phyloP scores from a whole-genome alignment of 495 filamentous ascomycete genomes.

The Neurospora intermedia region DNA sequence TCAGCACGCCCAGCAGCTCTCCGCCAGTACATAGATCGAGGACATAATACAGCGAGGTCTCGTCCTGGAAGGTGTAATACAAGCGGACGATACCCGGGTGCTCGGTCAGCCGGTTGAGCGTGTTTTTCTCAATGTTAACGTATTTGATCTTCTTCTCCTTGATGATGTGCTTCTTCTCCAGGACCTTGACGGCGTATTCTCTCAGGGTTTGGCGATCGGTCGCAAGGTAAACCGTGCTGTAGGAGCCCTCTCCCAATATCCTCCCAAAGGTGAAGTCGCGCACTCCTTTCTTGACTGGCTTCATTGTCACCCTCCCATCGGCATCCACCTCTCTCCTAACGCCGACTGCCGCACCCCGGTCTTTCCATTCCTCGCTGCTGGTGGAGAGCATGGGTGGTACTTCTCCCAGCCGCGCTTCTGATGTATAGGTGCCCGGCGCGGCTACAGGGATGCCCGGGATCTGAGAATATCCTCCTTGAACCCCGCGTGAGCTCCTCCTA shows the following conservation, averaged over 20 bases:
- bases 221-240: slow-evolving; percentile 91
- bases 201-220: slow-evolving; percentile 92
- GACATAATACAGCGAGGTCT: slow-evolving; percentile 91
- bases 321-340: slow-evolving; percentile 71
- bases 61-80: slow-evolving; percentile 99
- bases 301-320: slow-evolving; percentile 69
- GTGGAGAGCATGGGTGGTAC: slow-evolving; percentile 51
- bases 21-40: slow-evolving; percentile 88
- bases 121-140: slow-evolving; percentile 99
- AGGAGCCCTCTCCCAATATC: slow-evolving; percentile 90
- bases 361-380: slow-evolving; percentile 91
- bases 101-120: slow-evolving; percentile 87
- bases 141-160: slow-evolving; percentile 99
- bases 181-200: slow-evolving; percentile 96
- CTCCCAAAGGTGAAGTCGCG: slow-evolving; percentile 93
- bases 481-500: slow-evolving; percentile 55
- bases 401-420: neutral
- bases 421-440: slow-evolving; percentile 39
- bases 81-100: slow-evolving; percentile 95
- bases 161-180: slow-evolving; percentile 98
- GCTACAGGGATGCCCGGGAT: slow-evolving; percentile 29
- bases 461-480: slow-evolving; percentile 38
- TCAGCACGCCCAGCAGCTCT: slow-evolving; percentile 84
- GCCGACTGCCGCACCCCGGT: slow-evolving; percentile 75
- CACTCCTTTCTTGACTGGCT: slow-evolving; percentile 90